These are phyloP conservation scores for Mycena floridula DNA, from an alignment of 768 basidiomycete genomes.

Conservation along the genomic window DNA sequence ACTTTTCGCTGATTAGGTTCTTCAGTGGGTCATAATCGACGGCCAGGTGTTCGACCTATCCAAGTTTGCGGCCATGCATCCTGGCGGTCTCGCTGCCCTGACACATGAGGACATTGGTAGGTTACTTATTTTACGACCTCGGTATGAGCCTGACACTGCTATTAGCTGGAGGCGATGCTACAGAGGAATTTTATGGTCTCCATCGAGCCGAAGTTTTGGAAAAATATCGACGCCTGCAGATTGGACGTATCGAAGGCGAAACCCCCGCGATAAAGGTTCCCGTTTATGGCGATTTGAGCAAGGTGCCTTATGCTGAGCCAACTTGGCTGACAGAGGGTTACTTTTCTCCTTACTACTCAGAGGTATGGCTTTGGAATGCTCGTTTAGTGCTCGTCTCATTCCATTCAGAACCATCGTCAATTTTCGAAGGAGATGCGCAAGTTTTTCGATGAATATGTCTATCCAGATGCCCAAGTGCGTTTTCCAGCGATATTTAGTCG, in stretches of 20 bases:
- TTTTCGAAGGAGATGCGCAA: conserved; percentile 74
- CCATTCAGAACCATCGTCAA: conserved; percentile 47
- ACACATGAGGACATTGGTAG: background rate
- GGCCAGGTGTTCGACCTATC: conserved; percentile 78
- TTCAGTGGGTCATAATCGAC: conserved; percentile 77
- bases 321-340: conserved; percentile 70
- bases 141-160: conserved; percentile 47
- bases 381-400: background rate
- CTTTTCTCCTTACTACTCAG: conserved; percentile 72
- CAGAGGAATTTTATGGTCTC: conserved; percentile 77
- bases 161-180: conserved; percentile 67
- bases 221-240: conserved; percentile 61
- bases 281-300: conserved; percentile 57
- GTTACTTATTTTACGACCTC: conserved; percentile 40
- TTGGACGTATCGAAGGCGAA: conserved; percentile 57
- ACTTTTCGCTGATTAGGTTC: background rate
- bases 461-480: conserved; percentile 65
- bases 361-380: background rate
- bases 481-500: background rate
- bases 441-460: conserved; percentile 72
- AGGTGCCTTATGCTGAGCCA: conserved; percentile 82
- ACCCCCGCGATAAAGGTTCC: conserved; percentile 47
- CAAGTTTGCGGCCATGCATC: conserved; percentile 79
- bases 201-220: conserved; percentile 78
- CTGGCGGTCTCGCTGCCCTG: conserved; percentile 74